Percentiles rank a stretch among this genome's conserved stretches.
Evolutionary conservation across 305 asterid species (phyloP).

Genomic region (Fraxinus nigra): DNA sequence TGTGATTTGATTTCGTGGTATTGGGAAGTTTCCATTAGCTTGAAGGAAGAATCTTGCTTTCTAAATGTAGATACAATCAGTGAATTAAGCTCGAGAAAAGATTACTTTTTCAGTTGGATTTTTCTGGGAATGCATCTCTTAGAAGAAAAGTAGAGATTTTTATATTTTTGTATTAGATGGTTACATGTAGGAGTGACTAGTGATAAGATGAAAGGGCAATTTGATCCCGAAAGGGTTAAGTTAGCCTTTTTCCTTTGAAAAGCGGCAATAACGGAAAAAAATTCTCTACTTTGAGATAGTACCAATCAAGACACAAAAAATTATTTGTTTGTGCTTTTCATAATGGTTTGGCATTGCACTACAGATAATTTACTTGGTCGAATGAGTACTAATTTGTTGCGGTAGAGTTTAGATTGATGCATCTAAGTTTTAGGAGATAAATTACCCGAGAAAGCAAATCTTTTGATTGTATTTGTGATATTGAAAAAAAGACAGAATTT

Average conservation of each 20-base stretch:
- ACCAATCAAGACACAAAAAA: not conserved
- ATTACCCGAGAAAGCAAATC: constrained; percentile 7
- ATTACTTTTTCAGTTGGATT: constrained; percentile 12
- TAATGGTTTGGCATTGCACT: not conserved
- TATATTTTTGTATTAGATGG: constrained; percentile 1
- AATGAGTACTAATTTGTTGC: not conserved
- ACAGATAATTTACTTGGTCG: not conserved
- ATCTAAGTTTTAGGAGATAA: not conserved
- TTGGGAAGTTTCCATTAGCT: constrained; percentile 1
- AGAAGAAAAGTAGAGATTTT: constrained; percentile 23
- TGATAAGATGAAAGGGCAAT: not conserved
- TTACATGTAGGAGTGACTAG: not conserved
- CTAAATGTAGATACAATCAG: not conserved
- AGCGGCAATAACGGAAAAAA: constrained; percentile 12
- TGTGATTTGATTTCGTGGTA: constrained; percentile 5
- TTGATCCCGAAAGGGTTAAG: constrained; percentile 7
- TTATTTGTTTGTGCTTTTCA: constrained; percentile 3
- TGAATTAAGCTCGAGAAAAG: not conserved
- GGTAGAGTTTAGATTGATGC: constrained; percentile 2
- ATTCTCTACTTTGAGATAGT: constrained; percentile 13
- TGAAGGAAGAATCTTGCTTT: not conserved
- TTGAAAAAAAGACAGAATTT: constrained; percentile 12
- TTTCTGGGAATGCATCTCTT: constrained; percentile 22
- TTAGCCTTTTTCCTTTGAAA: not conserved
- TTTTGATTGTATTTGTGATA: not conserved